Base-by-base conservation (phyloP, 306 rosid genomes). In the Dryas octopetala region DNA sequence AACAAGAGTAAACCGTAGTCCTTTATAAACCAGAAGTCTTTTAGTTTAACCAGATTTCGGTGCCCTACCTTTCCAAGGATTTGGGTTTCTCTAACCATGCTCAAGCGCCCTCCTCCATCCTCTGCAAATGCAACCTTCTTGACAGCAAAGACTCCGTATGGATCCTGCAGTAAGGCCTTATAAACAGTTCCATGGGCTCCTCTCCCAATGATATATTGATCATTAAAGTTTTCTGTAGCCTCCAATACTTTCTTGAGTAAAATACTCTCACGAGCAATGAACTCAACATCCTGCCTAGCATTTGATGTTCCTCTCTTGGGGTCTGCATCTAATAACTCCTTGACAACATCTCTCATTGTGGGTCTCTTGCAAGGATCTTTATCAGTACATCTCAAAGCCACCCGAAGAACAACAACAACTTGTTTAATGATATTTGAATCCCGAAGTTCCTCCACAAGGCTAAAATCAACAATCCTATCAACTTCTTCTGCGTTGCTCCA, bases 161-260 rank as follows among this genome's bases (percentile, higher is more conserved):
- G 80, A 65, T 76, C 78, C 23, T 19, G 23, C 32, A 88, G 40
- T 11, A 65, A 51, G 61, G 93, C 97, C 84, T 85, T 90, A 51
- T 94, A 94, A 51, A 94, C 96, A 53, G 83, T 80, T 83, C 98
- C 97, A 67, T 94, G 97, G 12, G 92, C 91, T 80, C 98, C 98
- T 85, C 84, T 83, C n/a, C 98, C 98, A 5, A 94, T 85, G 23
- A 94, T 44, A 81, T 78, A 85, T 59, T 51, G 74, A 28, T 87
- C 96, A 63, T 81, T 81, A 9, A 94, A 81, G 67, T 91, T 87
- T 7, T 3, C 85, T 9, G 98, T 91, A 38, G 91, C 96, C 73
- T 87, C 80, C 88, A 89, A 75, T 13, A 87, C 89, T 78, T 79
- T 61, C 72, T 75, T 80, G 40, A 93, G 82, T 57, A 91, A 84